Percentiles rank a stretch among this genome's conserved stretches.
Evolutionary conservation across 768 basidiomycete genomes (phyloP).

Genomic region (Aureoboletus auriporus): DNA sequence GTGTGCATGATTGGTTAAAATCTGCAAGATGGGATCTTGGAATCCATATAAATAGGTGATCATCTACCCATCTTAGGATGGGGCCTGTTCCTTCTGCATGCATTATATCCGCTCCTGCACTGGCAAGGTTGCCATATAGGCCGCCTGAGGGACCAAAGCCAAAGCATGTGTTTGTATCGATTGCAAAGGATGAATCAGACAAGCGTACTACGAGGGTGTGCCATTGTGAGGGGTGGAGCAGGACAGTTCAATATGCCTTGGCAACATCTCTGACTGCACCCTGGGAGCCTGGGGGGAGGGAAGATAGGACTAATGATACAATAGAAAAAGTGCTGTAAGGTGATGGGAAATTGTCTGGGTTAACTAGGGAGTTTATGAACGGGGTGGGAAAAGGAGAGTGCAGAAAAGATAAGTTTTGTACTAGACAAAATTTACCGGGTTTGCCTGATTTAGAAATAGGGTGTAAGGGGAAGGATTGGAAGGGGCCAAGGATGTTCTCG

Average conservation of each 20-base stretch:
- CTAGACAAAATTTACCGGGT: conserved; percentile 13
- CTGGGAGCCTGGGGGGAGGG: too few relatives aligned
- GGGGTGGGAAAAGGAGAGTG: neutral
- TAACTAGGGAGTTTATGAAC: conserved; percentile 34
- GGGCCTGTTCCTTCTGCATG: conserved; percentile 17
- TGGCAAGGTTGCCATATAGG: conserved; percentile 23
- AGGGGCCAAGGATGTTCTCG: conserved; percentile 18
- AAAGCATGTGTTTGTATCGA: conserved; percentile 29
- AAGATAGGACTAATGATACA: neutral
- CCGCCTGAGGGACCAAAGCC: conserved; percentile 19
- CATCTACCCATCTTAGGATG: conserved; percentile 26
- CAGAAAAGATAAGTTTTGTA: conserved; percentile 31
- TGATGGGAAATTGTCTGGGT: conserved; percentile 6
- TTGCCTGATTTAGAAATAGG: conserved; percentile 28
- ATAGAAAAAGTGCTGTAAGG: neutral
- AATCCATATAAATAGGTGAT: conserved; percentile 25
- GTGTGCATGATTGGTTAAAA: too few relatives aligned
- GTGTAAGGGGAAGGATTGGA: conserved; percentile 26
- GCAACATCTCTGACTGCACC: neutral
- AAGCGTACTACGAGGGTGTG: conserved; percentile 29
- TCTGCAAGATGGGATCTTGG: too few relatives aligned
- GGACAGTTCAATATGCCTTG: conserved; percentile 18
- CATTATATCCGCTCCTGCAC: conserved; percentile 17
- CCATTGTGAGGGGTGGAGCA: conserved; percentile 32
- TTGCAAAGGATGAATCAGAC: conserved; percentile 1